Conservation (phyloP, 1,139 yeast species). For the Lodderomyces elongisporus region DNA sequence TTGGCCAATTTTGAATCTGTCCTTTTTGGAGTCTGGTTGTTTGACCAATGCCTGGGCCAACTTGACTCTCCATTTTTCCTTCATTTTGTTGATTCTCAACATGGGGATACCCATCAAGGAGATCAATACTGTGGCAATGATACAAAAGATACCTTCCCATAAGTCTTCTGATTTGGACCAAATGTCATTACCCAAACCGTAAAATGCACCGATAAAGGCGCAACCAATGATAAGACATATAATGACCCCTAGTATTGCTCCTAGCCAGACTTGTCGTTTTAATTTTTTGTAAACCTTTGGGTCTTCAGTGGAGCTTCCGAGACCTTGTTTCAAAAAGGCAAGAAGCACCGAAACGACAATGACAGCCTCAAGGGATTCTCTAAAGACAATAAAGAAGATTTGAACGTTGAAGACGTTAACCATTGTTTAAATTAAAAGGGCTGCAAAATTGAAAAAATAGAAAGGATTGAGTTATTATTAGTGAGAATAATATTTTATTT, state of each 20-base stretch:
- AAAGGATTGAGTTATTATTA: no score
- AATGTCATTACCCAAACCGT: slow-evolving; percentile 70
- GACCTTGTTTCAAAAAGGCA: slow-evolving; percentile 84
- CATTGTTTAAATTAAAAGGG: slow-evolving; percentile 16
- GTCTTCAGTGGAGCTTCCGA: slow-evolving; percentile 51
- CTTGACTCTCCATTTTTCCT: slow-evolving; percentile 89
- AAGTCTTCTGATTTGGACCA: slow-evolving; percentile 87
- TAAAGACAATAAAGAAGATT: slow-evolving; percentile 76
- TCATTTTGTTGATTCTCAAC: slow-evolving; percentile 84
- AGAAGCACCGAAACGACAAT: slow-evolving; percentile 84
- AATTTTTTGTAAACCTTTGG: slow-evolving; percentile 54
- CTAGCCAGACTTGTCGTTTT: slow-evolving; percentile 72
- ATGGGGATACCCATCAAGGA: slow-evolving; percentile 90
- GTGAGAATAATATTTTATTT: no score
- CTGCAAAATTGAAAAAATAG: no score
- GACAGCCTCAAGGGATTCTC: slow-evolving; percentile 89
- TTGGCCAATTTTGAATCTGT: slow-evolving; percentile 32
- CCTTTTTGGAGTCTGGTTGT: slow-evolving; percentile 25
- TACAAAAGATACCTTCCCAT: slow-evolving; percentile 87
- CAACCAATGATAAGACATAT: slow-evolving; percentile 77
- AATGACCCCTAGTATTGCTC: slow-evolving; percentile 65
- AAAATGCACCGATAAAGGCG: slow-evolving; percentile 80
- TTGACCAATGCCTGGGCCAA: slow-evolving; percentile 68
- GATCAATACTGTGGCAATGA: slow-evolving; percentile 78
- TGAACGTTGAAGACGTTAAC: slow-evolving; percentile 50